Evolutionary conservation across 306 rosid species (phyloP).

Genomic region (Heteromeles arbutifolia): DNA sequence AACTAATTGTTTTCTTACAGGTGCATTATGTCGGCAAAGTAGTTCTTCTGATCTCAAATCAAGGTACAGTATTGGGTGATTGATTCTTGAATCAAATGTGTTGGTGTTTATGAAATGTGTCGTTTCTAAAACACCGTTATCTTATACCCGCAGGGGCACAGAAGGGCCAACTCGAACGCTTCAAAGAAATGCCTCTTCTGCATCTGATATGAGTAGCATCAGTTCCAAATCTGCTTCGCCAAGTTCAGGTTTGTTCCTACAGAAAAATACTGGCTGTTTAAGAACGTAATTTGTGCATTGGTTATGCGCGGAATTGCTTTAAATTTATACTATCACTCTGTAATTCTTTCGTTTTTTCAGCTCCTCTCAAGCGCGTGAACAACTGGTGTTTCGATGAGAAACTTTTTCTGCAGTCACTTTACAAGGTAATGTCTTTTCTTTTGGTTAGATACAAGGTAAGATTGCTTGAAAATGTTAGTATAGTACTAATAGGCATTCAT

Average conservation of each 20-base stretch:
- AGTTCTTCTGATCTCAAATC: constrained; percentile 32
- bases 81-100: background rate
- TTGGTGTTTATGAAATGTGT: background rate
- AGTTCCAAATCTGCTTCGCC: constrained; percentile 39
- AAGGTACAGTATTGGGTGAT: constrained; percentile 23
- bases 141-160: constrained; percentile 16
- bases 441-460: constrained; percentile 49
- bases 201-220: constrained; percentile 59
- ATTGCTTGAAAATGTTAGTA: background rate
- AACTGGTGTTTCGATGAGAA: constrained; percentile 83
- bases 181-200: constrained; percentile 54
- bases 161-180: constrained; percentile 39
- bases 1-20: constrained; percentile 26
- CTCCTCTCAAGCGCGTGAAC: constrained; percentile 42
- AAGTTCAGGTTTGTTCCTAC: constrained; percentile 39
- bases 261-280: background rate
- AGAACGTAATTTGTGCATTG: background rate
- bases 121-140: background rate
- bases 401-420: constrained; percentile 71
- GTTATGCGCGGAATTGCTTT: background rate
- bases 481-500: constrained; percentile 7
- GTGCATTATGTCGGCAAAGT: constrained; percentile 31
- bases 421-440: constrained; percentile 54
- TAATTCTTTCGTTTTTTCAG: constrained; percentile 38
- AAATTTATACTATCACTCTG: constrained; percentile 15